Base-by-base conservation (phyloP, 495 filamentous ascomycete species). In the Hypoxylon fragiforme region DNA sequence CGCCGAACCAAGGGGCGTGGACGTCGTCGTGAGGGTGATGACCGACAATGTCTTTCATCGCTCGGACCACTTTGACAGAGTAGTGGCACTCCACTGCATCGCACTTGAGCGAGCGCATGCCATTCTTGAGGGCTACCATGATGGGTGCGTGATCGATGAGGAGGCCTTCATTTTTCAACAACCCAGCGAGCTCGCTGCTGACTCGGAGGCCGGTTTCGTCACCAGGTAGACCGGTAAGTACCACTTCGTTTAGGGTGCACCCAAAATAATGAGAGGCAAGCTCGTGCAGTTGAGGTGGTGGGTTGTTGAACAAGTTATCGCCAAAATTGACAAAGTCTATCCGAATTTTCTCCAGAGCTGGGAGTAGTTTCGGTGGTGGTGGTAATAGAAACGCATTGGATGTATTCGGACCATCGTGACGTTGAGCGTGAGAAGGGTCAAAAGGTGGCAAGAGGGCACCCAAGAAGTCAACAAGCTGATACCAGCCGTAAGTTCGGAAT, bases 271-370 rank as follows among this genome's bases (percentile, higher is more conserved):
- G 75, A 24, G 64, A 70, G 7, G 66, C 72, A 15, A 69, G 42
- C 14, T 65, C 58, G 49, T 72, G 72, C 20, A 73, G 62, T 20
- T 60, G 64, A 7, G 50, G 38, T 3, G 61, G 68, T 13, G 68
- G 67, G 14, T 54, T 64, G 42, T 42, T 56, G 41, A 72, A 68
- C 35, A 65, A 65, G 43, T 65, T 66, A 26, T 60, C 55, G 19
- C 65, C 63, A 20, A 78, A 78, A 54, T 78, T 77, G 39, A 78
- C 70, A 30, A 78, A 70, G 40, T 79, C 77, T 19, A 79, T 67
- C 22, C 73, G 66, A 54, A 79, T 32, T 2, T 59, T 67, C 35
- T 71, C 60, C 16, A 79, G 60, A 13, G 38, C 44, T 3, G 77
- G 75, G 0, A 79, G 54, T n/a, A 79, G 59, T 18, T 67, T 70